Evolutionary conservation across 371 early-diverging fungal species (phyloP), one percentile per base, ranked within the genome.

Genomic region (Mortierella sp.): DNA sequence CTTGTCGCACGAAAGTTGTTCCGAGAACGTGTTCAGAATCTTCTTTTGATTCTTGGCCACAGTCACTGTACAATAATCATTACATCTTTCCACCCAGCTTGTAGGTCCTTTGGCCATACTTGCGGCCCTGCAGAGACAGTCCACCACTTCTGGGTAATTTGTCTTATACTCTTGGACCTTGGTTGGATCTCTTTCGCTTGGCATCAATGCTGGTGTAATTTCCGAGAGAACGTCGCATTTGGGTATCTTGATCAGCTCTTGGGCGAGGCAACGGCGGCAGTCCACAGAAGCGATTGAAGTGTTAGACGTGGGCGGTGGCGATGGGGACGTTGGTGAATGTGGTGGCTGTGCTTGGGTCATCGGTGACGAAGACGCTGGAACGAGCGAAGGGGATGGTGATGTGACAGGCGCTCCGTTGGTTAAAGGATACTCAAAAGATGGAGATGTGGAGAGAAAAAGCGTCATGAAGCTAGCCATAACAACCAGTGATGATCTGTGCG

Each of bases 181-280:
- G 42, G 15, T 2, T 17, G 49, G 37, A 24, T 56, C 42, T 4
- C 19, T 50, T 42, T 64, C 56, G 1, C 12, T 32, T 14, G 30
- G 5, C 3, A 48, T 23, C 8, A 42, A n/a, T 0, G 44, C 50
- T 0, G 57, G 64, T 2, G 50, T 50, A 5, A 28, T 34, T 2
- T 2, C 3, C 2, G 50, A 21, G 27, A 30, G 81, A 71, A 37
- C 76, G 79, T 19, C 72, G 70, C 26, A 80, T 73, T 37, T 84
- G 82, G 81, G 80, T 73, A 66, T 80, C 72, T 2, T 58, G 79
- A 30, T 79, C 71, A 48, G 73, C 76, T 12, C 68, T 73, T 11
- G 72, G 69, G 79, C 32, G 73, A 50, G 79, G 80, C 42, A 65
- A 59, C 24, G 28, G 6, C 27, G 47, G 24, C 64, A 64, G 6